Evolutionary conservation across 495 filamentous ascomycete genomes (phyloP).

Genomic region (Rostrohypoxylon terebratum): DNA sequence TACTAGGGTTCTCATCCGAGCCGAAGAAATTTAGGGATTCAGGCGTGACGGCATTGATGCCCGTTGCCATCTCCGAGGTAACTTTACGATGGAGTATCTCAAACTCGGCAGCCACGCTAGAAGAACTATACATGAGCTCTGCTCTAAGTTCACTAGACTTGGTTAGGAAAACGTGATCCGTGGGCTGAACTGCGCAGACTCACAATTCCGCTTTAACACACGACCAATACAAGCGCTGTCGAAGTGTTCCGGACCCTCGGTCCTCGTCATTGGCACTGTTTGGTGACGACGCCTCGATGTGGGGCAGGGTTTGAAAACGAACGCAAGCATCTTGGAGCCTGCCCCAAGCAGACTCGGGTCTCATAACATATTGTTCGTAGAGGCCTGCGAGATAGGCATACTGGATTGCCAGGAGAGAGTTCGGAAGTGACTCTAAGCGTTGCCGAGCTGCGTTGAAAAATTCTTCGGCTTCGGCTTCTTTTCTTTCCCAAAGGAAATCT

Average conservation of each 20-base stretch:
- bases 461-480: not conserved
- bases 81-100: not conserved
- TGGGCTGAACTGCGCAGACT: not conserved
- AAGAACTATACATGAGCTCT: not conserved
- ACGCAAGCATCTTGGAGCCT: not conserved
- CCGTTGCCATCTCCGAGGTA: not conserved
- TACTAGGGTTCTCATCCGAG: not conserved
- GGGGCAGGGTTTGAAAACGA: not conserved
- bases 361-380: not conserved
- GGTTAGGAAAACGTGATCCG: not conserved
- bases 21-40: not conserved
- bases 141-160: not conserved
- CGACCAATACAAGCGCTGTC: not conserved
- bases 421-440: not conserved
- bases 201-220: conserved; percentile 1
- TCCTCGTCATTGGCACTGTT: not conserved
- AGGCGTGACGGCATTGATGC: not conserved
- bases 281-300: not conserved
- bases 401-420: not conserved
- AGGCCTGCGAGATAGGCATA: not conserved
- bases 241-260: not conserved
- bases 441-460: not conserved
- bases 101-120: not conserved
- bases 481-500: not conserved
- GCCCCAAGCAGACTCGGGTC: not conserved